These are phyloP conservation scores for Eucalyptus decipiens DNA, from an alignment of 345 rosid genomes.

Conservation along the genomic window DNA sequence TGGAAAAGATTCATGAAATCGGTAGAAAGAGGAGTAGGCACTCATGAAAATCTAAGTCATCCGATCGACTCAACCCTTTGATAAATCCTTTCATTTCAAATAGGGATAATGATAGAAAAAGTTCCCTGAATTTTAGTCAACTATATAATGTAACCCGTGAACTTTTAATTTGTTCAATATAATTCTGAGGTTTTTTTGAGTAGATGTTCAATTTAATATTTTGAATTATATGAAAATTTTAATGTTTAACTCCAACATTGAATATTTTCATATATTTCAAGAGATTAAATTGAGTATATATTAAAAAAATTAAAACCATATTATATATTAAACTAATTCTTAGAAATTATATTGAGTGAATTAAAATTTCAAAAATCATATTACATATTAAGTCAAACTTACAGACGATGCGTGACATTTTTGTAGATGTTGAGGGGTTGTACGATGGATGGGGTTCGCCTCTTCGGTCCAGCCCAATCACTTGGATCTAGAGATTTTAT, in stretches of 20 bases:
- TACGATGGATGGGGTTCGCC: not conserved
- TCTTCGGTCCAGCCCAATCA: not conserved
- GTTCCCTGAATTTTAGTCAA: too few species aligned
- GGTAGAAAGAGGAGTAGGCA: not conserved
- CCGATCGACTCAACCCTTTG: not conserved
- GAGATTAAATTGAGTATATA: too few species aligned
- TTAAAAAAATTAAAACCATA: too few species aligned
- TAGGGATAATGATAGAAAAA: too few species aligned
- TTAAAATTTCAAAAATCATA: too few species aligned
- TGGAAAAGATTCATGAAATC: too few species aligned
- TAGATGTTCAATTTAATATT: fast-evolving
- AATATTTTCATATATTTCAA: fast-evolving
- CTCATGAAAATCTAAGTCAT: not conserved
- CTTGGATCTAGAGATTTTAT: not conserved
- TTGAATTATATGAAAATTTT: too few species aligned
- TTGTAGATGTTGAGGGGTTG: not conserved
- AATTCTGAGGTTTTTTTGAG: fast-evolving
- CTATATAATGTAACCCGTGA: fast-evolving
- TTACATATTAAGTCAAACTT: too few species aligned
- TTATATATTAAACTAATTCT: fast-evolving
- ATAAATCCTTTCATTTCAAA: too few species aligned
- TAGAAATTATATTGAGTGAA: fast-evolving
- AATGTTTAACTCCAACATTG: fast-evolving
- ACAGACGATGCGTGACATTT: not conserved
- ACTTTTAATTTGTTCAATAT: too few species aligned